Evolutionary conservation across 1,284 basidiomycete species (phyloP).

Genomic region (Gastroboletus turbinatus): DNA sequence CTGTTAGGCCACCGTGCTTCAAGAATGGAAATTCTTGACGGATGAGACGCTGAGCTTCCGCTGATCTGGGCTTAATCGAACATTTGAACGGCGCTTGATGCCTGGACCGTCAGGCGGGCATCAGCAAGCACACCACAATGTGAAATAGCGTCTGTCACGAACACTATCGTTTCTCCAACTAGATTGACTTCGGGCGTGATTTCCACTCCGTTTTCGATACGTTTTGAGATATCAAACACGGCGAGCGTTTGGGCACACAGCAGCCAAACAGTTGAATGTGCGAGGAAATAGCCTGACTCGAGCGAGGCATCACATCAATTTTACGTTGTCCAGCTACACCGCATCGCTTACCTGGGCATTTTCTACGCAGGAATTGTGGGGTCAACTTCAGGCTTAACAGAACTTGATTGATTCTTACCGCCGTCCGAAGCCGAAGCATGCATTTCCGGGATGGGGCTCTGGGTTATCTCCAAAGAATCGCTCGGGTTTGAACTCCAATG

Average conservation of each 20-base stretch:
- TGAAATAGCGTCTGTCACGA: neutral
- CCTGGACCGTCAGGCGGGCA: constrained; percentile 29
- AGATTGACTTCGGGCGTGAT: constrained; percentile 17
- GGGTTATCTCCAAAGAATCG: constrained; percentile 29
- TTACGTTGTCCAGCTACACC: neutral
- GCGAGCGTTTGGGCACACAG: constrained; percentile 18
- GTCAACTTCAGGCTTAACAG: neutral
- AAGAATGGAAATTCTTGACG: constrained; percentile 33
- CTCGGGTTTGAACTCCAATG: constrained; percentile 22
- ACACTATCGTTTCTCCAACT: constrained; percentile 17
- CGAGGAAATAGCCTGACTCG: constrained; percentile 21
- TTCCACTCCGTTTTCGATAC: constrained; percentile 21
- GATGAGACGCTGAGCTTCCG: constrained; percentile 46
- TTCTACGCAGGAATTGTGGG: neutral
- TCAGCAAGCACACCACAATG: neutral
- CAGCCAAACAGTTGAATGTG: constrained; percentile 19
- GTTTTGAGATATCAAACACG: constrained; percentile 23
- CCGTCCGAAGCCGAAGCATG: constrained; percentile 56
- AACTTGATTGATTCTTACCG: constrained; percentile 37
- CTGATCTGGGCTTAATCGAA: constrained; percentile 52
- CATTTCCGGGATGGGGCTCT: constrained; percentile 48
- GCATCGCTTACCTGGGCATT: constrained; percentile 11
- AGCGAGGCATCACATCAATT: neutral
- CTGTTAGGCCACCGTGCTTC: neutral
- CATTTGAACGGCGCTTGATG: constrained; percentile 59